phyloP scores from a whole-genome alignment of 1,284 basidiomycete genomes.

The Trichosporon ovoides region DNA sequence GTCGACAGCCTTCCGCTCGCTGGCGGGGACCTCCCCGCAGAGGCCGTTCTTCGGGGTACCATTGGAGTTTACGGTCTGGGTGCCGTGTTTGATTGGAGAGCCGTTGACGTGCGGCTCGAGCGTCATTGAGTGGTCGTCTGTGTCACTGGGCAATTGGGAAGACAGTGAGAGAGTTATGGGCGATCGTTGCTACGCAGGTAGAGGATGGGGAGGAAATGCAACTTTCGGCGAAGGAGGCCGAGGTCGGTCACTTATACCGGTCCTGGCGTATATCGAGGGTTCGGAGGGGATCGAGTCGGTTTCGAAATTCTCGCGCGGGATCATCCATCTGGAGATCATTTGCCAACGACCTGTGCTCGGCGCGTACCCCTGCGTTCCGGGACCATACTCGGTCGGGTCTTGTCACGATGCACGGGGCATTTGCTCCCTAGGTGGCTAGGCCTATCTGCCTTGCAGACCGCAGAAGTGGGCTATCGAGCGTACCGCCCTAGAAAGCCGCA shows the following conservation, averaged over 20 bases:
- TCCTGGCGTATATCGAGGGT: background rate
- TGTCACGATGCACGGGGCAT: too few species aligned
- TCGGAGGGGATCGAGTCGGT: background rate
- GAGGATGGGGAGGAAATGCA: background rate
- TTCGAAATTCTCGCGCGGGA: background rate
- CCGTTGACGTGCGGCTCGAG: background rate
- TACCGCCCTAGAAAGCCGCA: background rate
- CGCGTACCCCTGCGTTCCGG: too few species aligned
- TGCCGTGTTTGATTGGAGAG: background rate
- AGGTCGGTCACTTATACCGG: slow-evolving; percentile 1
- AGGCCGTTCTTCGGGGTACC: background rate
- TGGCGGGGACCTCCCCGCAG: slow-evolving; percentile 8
- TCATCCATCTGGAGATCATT: background rate
- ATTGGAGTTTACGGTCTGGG: background rate
- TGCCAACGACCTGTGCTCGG: background rate
- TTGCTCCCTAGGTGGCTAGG: too few species aligned
- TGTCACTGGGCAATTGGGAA: background rate
- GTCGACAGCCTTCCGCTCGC: slow-evolving; percentile 49
- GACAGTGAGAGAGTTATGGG: background rate
- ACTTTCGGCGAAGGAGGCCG: background rate
- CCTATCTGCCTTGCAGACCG: background rate
- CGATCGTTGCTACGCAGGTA: background rate
- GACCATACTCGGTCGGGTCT: too few species aligned
- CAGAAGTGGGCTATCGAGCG: background rate
- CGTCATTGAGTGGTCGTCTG: background rate